Base-by-base conservation (phyloP, 2,329 filamentous ascomycete genomes). In the Aureobasidium sp. region DNA sequence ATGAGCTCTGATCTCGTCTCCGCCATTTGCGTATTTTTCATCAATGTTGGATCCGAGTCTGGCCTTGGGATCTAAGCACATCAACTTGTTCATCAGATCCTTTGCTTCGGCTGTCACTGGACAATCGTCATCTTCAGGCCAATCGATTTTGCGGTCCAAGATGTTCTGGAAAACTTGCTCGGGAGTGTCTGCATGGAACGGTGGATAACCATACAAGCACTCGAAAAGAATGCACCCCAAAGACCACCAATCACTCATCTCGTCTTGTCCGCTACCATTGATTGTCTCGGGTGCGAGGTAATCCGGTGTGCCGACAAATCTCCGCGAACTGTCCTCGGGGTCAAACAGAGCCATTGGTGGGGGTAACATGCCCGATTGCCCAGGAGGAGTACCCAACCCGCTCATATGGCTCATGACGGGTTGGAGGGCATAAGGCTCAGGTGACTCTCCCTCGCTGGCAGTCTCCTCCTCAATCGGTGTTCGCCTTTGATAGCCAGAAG, bases 171-270 rank as follows among this genome's bases (percentile, higher is more conserved):
- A 98, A 1, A 98, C 93, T 61, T 93, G 79, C 62, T 98, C 93
- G 0, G 93, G 89, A 42, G 90, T 90, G 17, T 79, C 76, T 1
- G 89, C 93, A 67, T 97, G 90, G 69, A 98, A 98, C 0, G 93
- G 93, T 1, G 93, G 93, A 55, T 88, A 85, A 1, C 93, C 93
- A 64, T 88, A 97, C 2, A 98, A 74, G 60, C 95, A 96, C 64
- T 98, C 93, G 63, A 96, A 98, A 69, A 97, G 74, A 61, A 98
- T 97, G 68, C 94, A 98, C 1, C 93, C 93, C n/a, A 98, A 79
- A 19, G 93, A 97, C 93, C 93, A 98, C 93, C 93, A 98, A 81
- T 98, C 93, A 66, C 93, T 97, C 60, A 91, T 93, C 68, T 97
- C 91, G 64, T 98, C 93, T 68, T 98, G 93, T 1, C 91, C 90